Evolutionary conservation across 331 rosid species (phyloP), one percentile per base, ranked within the genome.

Genomic region (Quercus phellos): DNA sequence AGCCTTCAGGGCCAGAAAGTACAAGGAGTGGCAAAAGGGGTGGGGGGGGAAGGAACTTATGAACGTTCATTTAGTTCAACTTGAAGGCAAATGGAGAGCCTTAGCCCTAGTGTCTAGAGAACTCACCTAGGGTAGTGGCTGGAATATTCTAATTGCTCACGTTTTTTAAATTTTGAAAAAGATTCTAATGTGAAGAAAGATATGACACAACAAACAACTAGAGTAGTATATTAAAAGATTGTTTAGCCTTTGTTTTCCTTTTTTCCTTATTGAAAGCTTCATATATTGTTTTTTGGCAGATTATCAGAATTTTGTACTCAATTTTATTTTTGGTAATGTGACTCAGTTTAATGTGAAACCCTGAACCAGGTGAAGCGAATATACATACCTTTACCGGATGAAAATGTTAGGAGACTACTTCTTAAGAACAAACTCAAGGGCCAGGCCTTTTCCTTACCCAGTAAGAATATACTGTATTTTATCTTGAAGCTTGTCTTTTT

Each of bases 391-490:
- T 85, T 94, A 84, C 99, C 99, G 9, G 94, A 90, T 81, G 85
- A 77, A 78, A 81, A 87, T 84, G 92, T 90, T 64, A 87, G 98
- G 78, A 90, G 90, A 78, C 85, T 87, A 80, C 87, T 94, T 78
- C 82, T 94, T 42, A 88, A 82, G 77, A 87, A 88, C 91, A 90
- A 85, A 80, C 99, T 94, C 82, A 94, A 90, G 92, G 99, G 97
- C 83, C 98, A 94, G 85, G 88, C 98, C 14, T 94, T 80, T 85
- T 90, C 98, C 75, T 84, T 94, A 86, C 96, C 99, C 43, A 79
- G 99, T 94, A 87, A 91, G 97, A 79, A 75, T 42, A 18, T 43
- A 60, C n/a, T 58, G 53, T 70, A 53, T 24, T 51, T 74, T 43
- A 26, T 71, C 34, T 60, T 72, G 26, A 13, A 68, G 32, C 68